Evolutionary conservation across 192 early-diverging fungal genomes (phyloP).

Genomic region (Lunasporangiospora selenospora): DNA sequence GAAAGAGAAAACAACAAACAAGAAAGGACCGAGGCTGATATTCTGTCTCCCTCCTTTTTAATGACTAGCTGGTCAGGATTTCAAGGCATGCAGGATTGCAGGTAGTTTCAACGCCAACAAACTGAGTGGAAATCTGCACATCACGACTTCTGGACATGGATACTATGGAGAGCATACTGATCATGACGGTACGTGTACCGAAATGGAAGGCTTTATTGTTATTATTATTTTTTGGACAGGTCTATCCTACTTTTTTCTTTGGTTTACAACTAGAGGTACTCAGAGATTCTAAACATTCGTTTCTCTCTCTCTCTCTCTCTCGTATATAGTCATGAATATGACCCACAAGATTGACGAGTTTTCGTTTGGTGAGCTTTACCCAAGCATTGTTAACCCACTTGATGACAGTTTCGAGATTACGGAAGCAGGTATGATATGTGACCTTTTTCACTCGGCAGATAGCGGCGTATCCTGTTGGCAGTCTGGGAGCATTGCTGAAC

Average conservation of each 20-base stretch:
- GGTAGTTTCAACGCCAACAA: conserved; percentile 82
- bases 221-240: too few relatives aligned
- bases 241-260: too few relatives aligned
- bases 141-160: conserved; percentile 91
- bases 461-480: background rate
- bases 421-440: conserved; percentile 55
- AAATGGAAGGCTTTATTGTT: background rate
- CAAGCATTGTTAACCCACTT: conserved; percentile 86
- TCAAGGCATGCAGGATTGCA: conserved; percentile 74
- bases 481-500: too few relatives aligned
- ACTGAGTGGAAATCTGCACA: conserved; percentile 87
- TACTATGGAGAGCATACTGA: conserved; percentile 74
- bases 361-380: conserved; percentile 89
- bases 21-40: background rate
- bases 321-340: conserved; percentile 82
- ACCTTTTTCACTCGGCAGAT: background rate
- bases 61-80: conserved; percentile 23
- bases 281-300: background rate
- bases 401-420: conserved; percentile 80
- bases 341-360: conserved; percentile 93
- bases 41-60: background rate
- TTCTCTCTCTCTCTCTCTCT: background rate
- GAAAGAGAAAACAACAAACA: background rate
- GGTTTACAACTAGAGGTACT: background rate
- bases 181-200: conserved; percentile 60